Conservation (phyloP, 2,329 filamentous ascomycete species). For the Colletotrichum euphorbiae region DNA sequence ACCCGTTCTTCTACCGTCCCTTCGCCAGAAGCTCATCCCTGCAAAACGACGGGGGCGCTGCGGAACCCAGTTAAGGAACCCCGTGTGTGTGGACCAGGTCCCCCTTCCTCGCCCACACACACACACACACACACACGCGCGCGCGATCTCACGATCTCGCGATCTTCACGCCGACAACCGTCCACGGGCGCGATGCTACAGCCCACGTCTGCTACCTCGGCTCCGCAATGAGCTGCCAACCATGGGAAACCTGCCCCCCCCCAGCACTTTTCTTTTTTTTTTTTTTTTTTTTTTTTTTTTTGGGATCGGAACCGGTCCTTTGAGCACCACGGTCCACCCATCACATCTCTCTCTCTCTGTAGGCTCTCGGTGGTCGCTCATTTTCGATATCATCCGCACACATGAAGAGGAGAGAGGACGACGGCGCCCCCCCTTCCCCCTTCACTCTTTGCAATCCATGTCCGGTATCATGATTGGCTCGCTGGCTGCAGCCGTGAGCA, state of each 20-base stretch:
- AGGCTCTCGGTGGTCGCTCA: too few species aligned
- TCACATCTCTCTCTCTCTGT: too few species aligned
- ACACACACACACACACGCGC: background rate
- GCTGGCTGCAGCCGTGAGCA: background rate
- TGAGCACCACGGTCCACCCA: too few species aligned
- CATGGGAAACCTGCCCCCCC: background rate
- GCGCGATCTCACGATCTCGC: slow-evolving; percentile 7
- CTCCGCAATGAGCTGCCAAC: background rate
- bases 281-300: too few species aligned
- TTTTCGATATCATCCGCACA: too few species aligned
- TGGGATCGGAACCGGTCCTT: background rate
- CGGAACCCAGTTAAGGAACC: background rate
- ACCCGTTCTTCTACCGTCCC: background rate
- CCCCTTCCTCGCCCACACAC: background rate
- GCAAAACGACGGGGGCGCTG: slow-evolving; percentile 12
- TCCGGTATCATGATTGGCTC: background rate
- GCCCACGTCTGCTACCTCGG: background rate
- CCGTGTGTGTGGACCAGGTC: background rate
- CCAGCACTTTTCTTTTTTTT: too few species aligned
- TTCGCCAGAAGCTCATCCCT: slow-evolving; percentile 10
- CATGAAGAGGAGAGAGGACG: too few species aligned
- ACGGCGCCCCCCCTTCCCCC: background rate
- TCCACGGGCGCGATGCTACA: background rate
- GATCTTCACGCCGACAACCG: too few species aligned
- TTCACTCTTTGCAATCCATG: too few species aligned